phyloP scores from a whole-genome alignment of 257 asterid species.

The Penstemon barbatus region DNA sequence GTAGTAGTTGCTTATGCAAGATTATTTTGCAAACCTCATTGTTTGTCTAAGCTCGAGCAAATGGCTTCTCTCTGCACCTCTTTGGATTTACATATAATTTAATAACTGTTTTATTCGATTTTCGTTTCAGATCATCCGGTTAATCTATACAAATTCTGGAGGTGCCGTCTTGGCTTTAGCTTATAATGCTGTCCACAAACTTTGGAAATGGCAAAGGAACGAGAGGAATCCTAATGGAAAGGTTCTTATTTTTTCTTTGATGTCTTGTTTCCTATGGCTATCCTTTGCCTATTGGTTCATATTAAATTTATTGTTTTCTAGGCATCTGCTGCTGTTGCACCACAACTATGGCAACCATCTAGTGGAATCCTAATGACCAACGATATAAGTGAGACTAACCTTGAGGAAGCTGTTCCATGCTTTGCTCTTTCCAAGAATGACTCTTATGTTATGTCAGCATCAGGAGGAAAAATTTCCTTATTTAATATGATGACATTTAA shows the following conservation, averaged over 20 bases:
- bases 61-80: background rate
- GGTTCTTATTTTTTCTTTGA: conserved; percentile 34
- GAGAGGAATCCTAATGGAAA: conserved; percentile 50
- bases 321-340: conserved; percentile 56
- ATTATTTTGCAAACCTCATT: background rate
- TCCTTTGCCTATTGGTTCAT: background rate
- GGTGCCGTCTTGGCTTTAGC: conserved; percentile 60
- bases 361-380: conserved; percentile 67
- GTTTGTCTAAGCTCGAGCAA: too few relatives aligned
- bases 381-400: conserved; percentile 55
- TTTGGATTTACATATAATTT: too few relatives aligned
- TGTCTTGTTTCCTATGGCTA: conserved; percentile 7
- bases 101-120: background rate
- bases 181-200: conserved; percentile 63
- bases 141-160: conserved; percentile 66
- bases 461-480: conserved; percentile 71
- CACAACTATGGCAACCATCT: conserved; percentile 71
- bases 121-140: conserved; percentile 53
- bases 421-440: conserved; percentile 70
- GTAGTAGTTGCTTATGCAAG: background rate
- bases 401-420: conserved; percentile 69
- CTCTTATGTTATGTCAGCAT: conserved; percentile 65
- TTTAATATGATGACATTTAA: conserved; percentile 63
- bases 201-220: conserved; percentile 69
- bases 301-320: conserved; percentile 19